These are phyloP conservation scores for Coemansia sp. DNA, from an alignment of 192 early-diverging fungal species.

Conservation along the genomic window DNA sequence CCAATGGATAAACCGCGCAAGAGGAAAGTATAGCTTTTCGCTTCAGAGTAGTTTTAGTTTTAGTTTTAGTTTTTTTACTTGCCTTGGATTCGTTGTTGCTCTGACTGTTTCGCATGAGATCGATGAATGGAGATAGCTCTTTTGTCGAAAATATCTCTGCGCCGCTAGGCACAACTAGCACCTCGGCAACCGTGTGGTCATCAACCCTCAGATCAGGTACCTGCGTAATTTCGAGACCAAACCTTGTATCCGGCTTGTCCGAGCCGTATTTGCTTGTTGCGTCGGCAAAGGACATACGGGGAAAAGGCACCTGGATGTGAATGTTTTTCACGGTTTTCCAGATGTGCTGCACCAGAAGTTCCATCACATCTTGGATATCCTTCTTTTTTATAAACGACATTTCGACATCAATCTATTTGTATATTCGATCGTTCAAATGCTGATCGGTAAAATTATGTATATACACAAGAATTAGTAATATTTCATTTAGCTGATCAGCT, in stretches of 20 bases:
- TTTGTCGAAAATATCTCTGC: conserved; percentile 26
- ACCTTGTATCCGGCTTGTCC: conserved; percentile 88
- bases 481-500: neutral
- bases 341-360: conserved; percentile 66
- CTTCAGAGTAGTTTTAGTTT: too few species aligned
- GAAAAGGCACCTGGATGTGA: conserved; percentile 62
- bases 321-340: conserved; percentile 61
- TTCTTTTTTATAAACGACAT: conserved; percentile 76
- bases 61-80: conserved; percentile 26
- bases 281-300: conserved; percentile 75
- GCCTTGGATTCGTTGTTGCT: conserved; percentile 45
- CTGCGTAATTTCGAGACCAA: conserved; percentile 63
- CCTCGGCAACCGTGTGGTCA: conserved; percentile 28
- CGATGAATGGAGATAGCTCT: conserved; percentile 28
- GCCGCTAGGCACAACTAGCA: conserved; percentile 31
- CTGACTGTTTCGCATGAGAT: conserved; percentile 33
- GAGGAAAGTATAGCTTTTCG: too few species aligned
- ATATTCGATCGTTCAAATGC: neutral
- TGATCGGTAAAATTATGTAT: neutral
- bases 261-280: conserved; percentile 85
- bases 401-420: conserved; percentile 81
- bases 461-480: neutral
- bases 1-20: too few species aligned
- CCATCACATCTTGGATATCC: conserved; percentile 74
- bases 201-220: conserved; percentile 18